Base-by-base conservation (phyloP, 768 basidiomycete species). In the Coprinellus aureogranulatus region DNA sequence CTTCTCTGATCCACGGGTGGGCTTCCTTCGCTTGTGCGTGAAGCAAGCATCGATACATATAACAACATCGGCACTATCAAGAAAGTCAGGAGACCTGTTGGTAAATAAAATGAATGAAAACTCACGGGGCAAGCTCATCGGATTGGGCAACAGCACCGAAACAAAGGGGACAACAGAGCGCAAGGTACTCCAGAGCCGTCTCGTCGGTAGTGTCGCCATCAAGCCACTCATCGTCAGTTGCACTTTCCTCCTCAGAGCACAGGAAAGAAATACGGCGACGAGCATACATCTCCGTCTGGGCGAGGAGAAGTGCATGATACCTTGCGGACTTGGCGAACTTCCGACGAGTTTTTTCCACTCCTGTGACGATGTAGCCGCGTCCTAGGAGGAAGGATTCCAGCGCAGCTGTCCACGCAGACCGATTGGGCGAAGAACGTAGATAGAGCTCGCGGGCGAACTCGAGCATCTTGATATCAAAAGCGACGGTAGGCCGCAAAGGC, bases 11-110 rank as follows among this genome's bases (percentile, higher is more conserved):
- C 41, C 18, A 28, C 27, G 27, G 3, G 18, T 18, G 4, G 53
- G 53, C 34, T 57, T 60, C 45, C 63, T 53, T 1, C 61, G 63
- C 53, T 74, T 73, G 52, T 76, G 73, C 23, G 64, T 70, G 46
- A 76, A 74, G 58, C 68, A 70, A 1, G 65, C 68, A 60, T 75
- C 73, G 10, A 69, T n/a, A 46, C 69, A 72, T 3, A 72, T 65
- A 31, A 72, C 61, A 12, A 64, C 53, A 61, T 72, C 68, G 40
- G 58, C 52, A 10, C 67, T 68, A 30, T n/a, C n/a, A n/a, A 1
- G 54, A 39, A 48, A 47, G 20, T 26, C 39, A 41, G 47, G 26
- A 25, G 25, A 14, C 14, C 8, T 30, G 16, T 41, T 8, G 31
- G 25, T 49, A n/a, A 4, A 49, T 23, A 48, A 34, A 44, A 41